Conservation (phyloP, 768 basidiomycete genomes). For the Goffeauzyma gilvescens region DNA sequence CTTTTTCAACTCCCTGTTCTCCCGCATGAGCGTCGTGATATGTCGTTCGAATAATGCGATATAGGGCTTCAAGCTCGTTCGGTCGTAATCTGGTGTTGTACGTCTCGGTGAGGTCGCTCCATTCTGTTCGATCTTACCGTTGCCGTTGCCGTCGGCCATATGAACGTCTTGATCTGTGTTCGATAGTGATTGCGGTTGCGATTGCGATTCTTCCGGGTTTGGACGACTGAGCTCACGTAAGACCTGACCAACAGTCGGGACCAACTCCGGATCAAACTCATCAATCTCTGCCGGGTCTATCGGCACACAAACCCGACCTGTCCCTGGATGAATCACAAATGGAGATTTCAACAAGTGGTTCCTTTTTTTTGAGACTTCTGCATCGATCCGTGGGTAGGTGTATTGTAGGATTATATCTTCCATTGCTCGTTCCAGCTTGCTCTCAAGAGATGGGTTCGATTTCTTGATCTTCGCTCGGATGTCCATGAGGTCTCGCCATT, state of each 20-base stretch:
- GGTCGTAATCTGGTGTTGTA: constrained; percentile 49
- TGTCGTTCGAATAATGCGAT: constrained; percentile 77
- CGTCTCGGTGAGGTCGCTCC: not conserved
- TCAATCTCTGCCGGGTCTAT: constrained; percentile 58
- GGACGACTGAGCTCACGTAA: constrained; percentile 52
- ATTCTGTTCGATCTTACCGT: constrained; percentile 7
- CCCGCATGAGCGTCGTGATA: constrained; percentile 32
- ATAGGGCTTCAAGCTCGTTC: constrained; percentile 71
- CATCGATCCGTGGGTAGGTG: constrained; percentile 88
- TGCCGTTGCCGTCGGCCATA: no score
- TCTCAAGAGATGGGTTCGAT: constrained; percentile 8
- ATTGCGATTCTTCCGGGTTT: constrained; percentile 9
- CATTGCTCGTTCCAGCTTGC: constrained; percentile 38
- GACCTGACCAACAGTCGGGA: constrained; percentile 75
- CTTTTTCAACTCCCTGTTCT: constrained; percentile 17
- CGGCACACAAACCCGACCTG: constrained; percentile 86
- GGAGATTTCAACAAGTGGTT: constrained; percentile 97
- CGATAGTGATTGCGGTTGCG: constrained; percentile 3
- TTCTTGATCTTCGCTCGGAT: constrained; percentile 2
- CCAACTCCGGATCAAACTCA: constrained; percentile 60
- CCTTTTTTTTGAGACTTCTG: constrained; percentile 88
- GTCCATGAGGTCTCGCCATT: constrained; percentile 48
- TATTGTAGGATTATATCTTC: constrained; percentile 83
- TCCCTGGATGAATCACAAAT: constrained; percentile 91
- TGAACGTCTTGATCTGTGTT: no score